phyloP scores from a whole-genome alignment of 2,329 filamentous ascomycete species.

The Thielaviopsis punctulata region DNA sequence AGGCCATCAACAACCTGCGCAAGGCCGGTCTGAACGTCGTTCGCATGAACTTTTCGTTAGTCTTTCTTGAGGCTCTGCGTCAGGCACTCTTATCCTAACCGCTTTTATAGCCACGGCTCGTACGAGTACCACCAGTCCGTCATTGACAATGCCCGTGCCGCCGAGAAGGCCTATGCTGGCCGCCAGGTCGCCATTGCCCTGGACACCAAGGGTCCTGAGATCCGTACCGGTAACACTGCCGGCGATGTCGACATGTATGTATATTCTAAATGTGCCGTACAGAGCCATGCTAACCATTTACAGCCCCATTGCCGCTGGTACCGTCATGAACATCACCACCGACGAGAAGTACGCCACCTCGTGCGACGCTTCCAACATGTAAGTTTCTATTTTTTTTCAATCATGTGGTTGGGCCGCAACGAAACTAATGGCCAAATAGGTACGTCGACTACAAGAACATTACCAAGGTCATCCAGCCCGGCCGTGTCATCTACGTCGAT shows the following conservation, averaged over 20 bases:
- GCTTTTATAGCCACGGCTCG: conserved; percentile 29
- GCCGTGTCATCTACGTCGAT: conserved; percentile 93
- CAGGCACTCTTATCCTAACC: not conserved
- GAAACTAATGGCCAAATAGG: conserved; percentile 27
- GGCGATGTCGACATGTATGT: conserved; percentile 60
- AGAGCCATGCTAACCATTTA: not conserved
- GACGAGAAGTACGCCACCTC: conserved; percentile 78
- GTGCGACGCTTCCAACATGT: conserved; percentile 89
- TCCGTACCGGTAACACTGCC: conserved; percentile 50
- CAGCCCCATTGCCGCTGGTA: conserved; percentile 59
- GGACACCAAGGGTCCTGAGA: conserved; percentile 49
- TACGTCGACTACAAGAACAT: conserved; percentile 99
- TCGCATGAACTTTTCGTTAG: conserved; percentile 78
- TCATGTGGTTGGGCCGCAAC: not conserved
- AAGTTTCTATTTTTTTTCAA: conserved; percentile 21
- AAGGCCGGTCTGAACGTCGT: conserved; percentile 88
- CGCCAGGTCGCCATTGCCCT: conserved; percentile 92
- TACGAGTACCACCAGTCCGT: conserved; percentile 98
- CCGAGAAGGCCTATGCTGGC: conserved; percentile 59
- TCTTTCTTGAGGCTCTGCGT: conserved; percentile 18
- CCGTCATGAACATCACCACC: conserved; percentile 87
- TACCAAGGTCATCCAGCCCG: conserved; percentile 85
- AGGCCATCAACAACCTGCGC: conserved; percentile 91
- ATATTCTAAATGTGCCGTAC: not conserved
- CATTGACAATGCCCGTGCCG: conserved; percentile 84